phyloP scores from a whole-genome alignment of 306 rosid genomes.

The Arachis stenosperma region DNA sequence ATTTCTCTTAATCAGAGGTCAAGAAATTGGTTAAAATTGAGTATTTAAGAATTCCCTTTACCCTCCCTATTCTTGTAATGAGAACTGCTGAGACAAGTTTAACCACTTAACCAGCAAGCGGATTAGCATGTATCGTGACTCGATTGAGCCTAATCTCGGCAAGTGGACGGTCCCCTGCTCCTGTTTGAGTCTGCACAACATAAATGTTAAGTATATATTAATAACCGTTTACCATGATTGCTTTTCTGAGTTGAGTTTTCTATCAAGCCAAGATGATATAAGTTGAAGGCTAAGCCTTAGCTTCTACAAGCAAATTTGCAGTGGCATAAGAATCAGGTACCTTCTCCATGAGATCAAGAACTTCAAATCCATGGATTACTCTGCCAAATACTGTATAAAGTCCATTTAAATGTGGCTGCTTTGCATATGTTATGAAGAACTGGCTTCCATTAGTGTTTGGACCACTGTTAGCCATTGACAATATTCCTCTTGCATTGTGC shows the following conservation, averaged over 20 bases:
- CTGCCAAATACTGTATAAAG: slow-evolving; percentile 82
- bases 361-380: slow-evolving; percentile 98
- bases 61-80: neutral
- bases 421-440: slow-evolving; percentile 79
- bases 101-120: slow-evolving; percentile 80
- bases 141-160: slow-evolving; percentile 95
- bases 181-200: slow-evolving; percentile 83
- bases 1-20: slow-evolving; percentile 28
- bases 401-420: slow-evolving; percentile 93
- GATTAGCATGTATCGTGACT: slow-evolving; percentile 84
- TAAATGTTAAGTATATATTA: neutral
- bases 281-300: slow-evolving; percentile 3
- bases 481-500: slow-evolving; percentile 95
- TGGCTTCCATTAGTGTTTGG: slow-evolving; percentile 98
- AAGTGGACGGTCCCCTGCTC: slow-evolving; percentile 90
- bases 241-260: neutral
- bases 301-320: neutral
- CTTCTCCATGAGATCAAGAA: slow-evolving; percentile 98
- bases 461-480: slow-evolving; percentile 95
- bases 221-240: neutral
- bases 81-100: slow-evolving; percentile 29
- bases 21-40: slow-evolving; percentile 12
- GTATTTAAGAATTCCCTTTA: slow-evolving; percentile 22
- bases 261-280: neutral
- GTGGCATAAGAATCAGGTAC: slow-evolving; percentile 41